Base-by-base conservation (phyloP, 23 red algal genomes). In the Agarophyton chilense region DNA sequence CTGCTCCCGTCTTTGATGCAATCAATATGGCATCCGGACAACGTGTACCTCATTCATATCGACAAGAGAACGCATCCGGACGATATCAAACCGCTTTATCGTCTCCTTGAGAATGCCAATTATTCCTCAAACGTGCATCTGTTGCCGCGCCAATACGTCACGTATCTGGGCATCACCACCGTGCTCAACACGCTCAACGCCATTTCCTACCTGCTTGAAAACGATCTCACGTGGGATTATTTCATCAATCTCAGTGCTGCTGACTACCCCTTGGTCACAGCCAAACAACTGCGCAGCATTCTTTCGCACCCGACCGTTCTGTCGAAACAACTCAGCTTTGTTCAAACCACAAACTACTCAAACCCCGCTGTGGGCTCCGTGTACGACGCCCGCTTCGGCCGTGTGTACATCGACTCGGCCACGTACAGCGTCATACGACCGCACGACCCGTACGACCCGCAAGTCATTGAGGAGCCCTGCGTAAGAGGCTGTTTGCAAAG, bases 191-290 rank as follows among this genome's bases (percentile, higher is more conserved):
- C 81, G 31, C 72, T 96, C 11, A 60, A 74, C 31, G 94, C 94
- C 35, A 92, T 96, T 46, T 58, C 82, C 0, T 84, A 92, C n/a
- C 60, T 96, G 36, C 70, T 92, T 19, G 78, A 79, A 5, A n/a
- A 46, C 21, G 36, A 63, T 25, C 43, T 33, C 19, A 33, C 4
- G 0, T 96, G 94, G 94, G 58, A 85, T 70, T 96, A 87, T 52
- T 96, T 92, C 65, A 92, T 96, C 87, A 96, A 96, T 56, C 73
- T 96, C 9, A 80, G 66, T 46, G 94, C 66, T 12, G 83, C 87
- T 14, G 88, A 96, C 61, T 96, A 96, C 76, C 94, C 94, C 32
- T 81, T 96, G 14, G 51, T 89, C 46, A 32, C 54, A 7, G 31
- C 75, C 12, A 38, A 32, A 2, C 54, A 47, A 42, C 70, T 83